Evolutionary conservation across 2,329 filamentous ascomycete species (phyloP), one percentile per base, ranked within the genome.

Genomic region (Fusarium caatingaense): DNA sequence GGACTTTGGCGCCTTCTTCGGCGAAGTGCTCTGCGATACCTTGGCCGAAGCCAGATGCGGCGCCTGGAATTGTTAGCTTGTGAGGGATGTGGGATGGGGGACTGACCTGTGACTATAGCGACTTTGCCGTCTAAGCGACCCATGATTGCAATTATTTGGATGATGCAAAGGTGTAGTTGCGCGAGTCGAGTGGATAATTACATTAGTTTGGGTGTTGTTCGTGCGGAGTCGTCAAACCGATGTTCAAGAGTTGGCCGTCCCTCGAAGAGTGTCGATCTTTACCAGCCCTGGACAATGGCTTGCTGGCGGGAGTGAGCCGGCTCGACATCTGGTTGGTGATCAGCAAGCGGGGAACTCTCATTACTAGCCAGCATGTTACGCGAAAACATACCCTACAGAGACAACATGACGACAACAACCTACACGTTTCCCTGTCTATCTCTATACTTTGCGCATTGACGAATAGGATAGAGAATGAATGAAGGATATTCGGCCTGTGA

Each of bases 41-140:
- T 61, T 61, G 61, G 3, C 66, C 66, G 16, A 70, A 70, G 21
- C 66, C 66, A 16, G 61, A 62, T 0, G 56, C 55, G 2, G 65
- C 55, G 7, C 50, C 66, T 66, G 9, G 1, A 0, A 4, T 6
- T 11, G 32, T 37, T 4, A n/a, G 16, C 0, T 37, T 11, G 16
- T 1, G 0, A 34, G 1, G 9, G 5, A 5, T 5, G 0, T 37
- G 3, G 0, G 32, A 0, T 8, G 3, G 5, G 6, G 2, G 1
- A 20, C 11, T 21, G 0, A 63, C 64, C 64, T 11, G 64, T 67
- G 10, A 67, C 63, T 0, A 67, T 67, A 2, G 64, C 63, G 3
- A 67, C 50, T 41, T 63, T 67, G 0, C 50, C 64, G 10, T 66
- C 64, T 11, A 66, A 11, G 0, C 64, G 64, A 44, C 62, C 56